A percentile compares a stretch with the other conserved stretches of the same genome.
These are phyloP conservation scores for Mrakia hoshinonis DNA, from an alignment of 768 basidiomycete genomes.

Conservation along the genomic window DNA sequence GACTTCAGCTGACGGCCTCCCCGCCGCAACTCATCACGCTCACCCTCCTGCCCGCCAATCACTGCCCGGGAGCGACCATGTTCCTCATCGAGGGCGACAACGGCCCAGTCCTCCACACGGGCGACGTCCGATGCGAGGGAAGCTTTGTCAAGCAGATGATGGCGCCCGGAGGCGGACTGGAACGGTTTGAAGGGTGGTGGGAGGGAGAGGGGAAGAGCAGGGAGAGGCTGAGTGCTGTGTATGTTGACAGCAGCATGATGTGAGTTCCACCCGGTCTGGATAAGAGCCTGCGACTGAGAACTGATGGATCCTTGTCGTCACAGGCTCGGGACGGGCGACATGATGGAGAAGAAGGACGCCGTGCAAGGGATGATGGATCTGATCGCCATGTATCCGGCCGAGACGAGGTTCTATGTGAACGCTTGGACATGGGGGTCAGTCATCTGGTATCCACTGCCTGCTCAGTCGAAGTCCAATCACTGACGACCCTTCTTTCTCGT, in stretches of 20 bases:
- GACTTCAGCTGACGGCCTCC: background rate
- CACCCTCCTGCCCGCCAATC: slow-evolving; percentile 82
- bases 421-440: slow-evolving; percentile 79
- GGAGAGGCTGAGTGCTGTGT: slow-evolving; percentile 1
- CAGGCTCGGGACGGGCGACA: slow-evolving; percentile 40
- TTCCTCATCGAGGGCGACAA: slow-evolving; percentile 67
- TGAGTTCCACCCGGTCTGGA: background rate
- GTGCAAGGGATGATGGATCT: slow-evolving; percentile 59
- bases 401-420: slow-evolving; percentile 77
- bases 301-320: background rate
- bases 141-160: slow-evolving; percentile 56
- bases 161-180: background rate
- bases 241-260: slow-evolving; percentile 15
- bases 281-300: background rate
- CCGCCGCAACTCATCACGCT: slow-evolving; percentile 49
- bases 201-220: background rate
- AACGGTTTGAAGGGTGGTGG: background rate
- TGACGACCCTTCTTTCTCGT: background rate
- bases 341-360: slow-evolving; percentile 54
- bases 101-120: slow-evolving; percentile 77
- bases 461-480: background rate
- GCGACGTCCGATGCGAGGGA: slow-evolving; percentile 82
- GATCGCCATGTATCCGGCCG: slow-evolving; percentile 57
- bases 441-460: background rate
- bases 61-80: slow-evolving; percentile 93